Base-by-base conservation (phyloP, 805 yeast genomes). In the Starmerella asiatica region DNA sequence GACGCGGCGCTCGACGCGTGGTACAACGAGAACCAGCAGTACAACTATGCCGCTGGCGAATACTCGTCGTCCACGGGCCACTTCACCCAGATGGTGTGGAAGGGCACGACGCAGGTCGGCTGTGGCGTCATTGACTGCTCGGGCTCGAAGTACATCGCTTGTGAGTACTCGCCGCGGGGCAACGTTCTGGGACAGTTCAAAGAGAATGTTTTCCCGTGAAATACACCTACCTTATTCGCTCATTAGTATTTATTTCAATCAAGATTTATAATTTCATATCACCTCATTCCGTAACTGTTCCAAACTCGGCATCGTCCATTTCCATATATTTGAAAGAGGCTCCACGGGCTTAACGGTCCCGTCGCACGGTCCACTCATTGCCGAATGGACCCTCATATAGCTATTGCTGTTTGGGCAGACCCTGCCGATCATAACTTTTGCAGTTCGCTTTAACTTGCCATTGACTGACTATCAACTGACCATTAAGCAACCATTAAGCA, bases 51-150 rank as follows among this genome's bases (percentile, higher is more conserved):
- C 21, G 63, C 62, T 46, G 74, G 76, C 24, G 60, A 58, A 12
- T 70, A 39, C 52, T 51, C 65, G 29, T 60, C 52, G 28, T 48
- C 59, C n/a, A 74, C 84, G 34, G 86, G 86, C 37, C 93, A 82
- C 60, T 82, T 79, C 62, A 79, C 88, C 16, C 88, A 79, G 57
- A 64, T 81, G 37, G 71, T 81, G 26, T 81, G 93, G 93, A 69
- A 68, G 52, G 57, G 61, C 29, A 64, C 81, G 26, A 63, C 72
- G 14, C 53, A 63, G 48, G 46, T 81, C 17, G 93, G 91, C 21
- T 81, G 93, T 64, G 88, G 79, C 39, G 64, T 65, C 58, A n/a
- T 20, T 34, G 46, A 45, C 39, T 55, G 58, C 53, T 61, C 53
- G 61, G 78, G 93, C 63, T 61, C 71, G 23, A 53, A 60, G 36